Percentiles rank a stretch among this genome's conserved stretches.
phyloP scores from a whole-genome alignment of 768 basidiomycete species.

The Termitomyces heimii region DNA sequence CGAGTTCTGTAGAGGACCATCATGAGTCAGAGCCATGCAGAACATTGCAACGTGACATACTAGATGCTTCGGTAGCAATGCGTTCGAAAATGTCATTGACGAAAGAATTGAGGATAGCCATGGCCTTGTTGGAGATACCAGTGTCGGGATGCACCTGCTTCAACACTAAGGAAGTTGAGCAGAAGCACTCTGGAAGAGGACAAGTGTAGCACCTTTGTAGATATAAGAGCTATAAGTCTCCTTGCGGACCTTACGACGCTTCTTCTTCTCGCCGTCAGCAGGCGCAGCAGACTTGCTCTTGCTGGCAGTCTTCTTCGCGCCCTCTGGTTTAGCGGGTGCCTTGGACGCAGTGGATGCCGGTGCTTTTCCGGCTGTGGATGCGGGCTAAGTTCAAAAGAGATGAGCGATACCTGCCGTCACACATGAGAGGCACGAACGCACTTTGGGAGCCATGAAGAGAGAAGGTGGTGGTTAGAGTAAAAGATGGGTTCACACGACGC shows the following conservation, averaged over 20 bases:
- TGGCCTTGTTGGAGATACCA: constrained; percentile 88
- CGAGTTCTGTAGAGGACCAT: constrained; percentile 46
- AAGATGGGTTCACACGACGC: constrained; percentile 8
- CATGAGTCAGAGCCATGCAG: background rate
- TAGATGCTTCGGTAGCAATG: constrained; percentile 69
- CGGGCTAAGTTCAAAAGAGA: constrained; percentile 6
- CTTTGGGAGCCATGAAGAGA: constrained; percentile 12
- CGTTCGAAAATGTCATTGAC: constrained; percentile 84
- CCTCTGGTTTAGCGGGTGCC: constrained; percentile 42
- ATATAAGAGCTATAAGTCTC: constrained; percentile 86
- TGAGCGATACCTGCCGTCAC: background rate
- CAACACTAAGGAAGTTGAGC: constrained; percentile 43
- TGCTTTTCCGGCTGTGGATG: constrained; percentile 13
- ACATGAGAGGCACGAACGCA: background rate
- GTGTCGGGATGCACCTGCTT: constrained; percentile 93
- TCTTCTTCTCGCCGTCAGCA: constrained; percentile 70
- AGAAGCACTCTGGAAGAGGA: background rate
- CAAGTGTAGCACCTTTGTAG: constrained; percentile 54
- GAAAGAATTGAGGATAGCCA: constrained; percentile 81
- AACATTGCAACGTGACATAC: constrained; percentile 28
- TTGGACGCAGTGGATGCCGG: constrained; percentile 27
- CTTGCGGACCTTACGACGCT: constrained; percentile 73
- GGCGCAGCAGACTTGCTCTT: constrained; percentile 27
- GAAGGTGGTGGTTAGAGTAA: constrained; percentile 9
- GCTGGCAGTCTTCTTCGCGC: constrained; percentile 47